Evolutionary conservation across 2,329 filamentous ascomycete species (phyloP), one percentile per base, ranked within the genome.

Genomic region (Trichoderma koningii): DNA sequence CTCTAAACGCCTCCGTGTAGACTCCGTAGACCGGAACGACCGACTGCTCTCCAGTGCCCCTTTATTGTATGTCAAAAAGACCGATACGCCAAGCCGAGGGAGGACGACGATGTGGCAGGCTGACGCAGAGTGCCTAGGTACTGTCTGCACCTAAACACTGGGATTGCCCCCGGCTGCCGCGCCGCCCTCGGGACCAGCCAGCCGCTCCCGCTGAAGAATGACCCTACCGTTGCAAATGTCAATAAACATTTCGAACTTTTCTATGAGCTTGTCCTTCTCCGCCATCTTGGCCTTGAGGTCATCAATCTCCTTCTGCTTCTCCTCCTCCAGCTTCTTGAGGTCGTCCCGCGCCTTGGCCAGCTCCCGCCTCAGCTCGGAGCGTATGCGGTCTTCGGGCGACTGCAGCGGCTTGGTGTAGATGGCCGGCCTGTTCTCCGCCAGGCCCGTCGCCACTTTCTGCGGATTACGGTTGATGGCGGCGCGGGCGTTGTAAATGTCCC

Each of bases 211-310:
- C 73, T 87, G 85, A 61, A 87, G 79, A 80, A 89, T 89, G 67
- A 89, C 86, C 56, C 87, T 79, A 72, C 87, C 81, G 70, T 89
- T 89, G 73, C 86, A 89, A 63, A 89, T 87, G 73, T 89, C 87
- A 70, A 89, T 88, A 62, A 89, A 89, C 82, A 87, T 87, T 75
- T 89, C 86, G 69, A 88, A 89, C 71, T 84, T 86, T 67, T 82
- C 75, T 63, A 89, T 89, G 66, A 84, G 81, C 70, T 82, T 81
- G 66, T 88, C 84, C 74, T 88, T 88, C 66, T 89, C 85, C 47
- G 82, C 83, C 17, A 93, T 74, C 70, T 86, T 81, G 63, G 81
- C 79, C 70, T 86, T 85, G 64, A 89, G 75, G 1, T 81, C 80
- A 17, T 85, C 85, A 48, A 89, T 81, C 70, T 87, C 82, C 65